These are phyloP conservation scores for Ramaria sp. DNA, from an alignment of 768 basidiomycete genomes.

Conservation along the genomic window DNA sequence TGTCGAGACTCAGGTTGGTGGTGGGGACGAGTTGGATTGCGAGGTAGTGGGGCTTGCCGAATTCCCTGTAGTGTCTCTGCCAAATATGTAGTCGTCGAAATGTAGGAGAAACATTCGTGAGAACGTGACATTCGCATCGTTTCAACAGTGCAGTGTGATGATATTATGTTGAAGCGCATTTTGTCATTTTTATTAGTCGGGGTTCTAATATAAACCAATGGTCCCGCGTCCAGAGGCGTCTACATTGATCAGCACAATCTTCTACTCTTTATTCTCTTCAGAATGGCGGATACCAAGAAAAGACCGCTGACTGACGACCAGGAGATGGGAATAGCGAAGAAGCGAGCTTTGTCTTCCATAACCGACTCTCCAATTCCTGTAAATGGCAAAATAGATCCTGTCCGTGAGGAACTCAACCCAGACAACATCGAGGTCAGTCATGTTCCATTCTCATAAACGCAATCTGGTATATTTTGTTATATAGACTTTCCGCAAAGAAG, in stretches of 20 bases:
- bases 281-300: slow-evolving; percentile 11
- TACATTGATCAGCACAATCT: background rate
- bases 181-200: background rate
- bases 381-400: slow-evolving; percentile 15
- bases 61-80: background rate
- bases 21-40: slow-evolving; percentile 69
- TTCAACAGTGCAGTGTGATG: background rate
- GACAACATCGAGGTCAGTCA: slow-evolving; percentile 47
- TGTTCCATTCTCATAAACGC: too few relatives aligned
- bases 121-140: too few relatives aligned
- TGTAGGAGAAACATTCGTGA: background rate
- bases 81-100: background rate
- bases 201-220: background rate
- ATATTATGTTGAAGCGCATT: background rate
- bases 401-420: slow-evolving; percentile 19
- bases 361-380: slow-evolving; percentile 15
- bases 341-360: slow-evolving; percentile 17
- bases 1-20: slow-evolving; percentile 87
- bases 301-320: slow-evolving; percentile 13
- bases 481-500: slow-evolving; percentile 79
- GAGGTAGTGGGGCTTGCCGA: slow-evolving; percentile 54
- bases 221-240: background rate
- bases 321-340: slow-evolving; percentile 16
- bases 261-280: background rate
- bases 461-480: background rate